Evolutionary conservation across 1,284 basidiomycete species (phyloP), one percentile per base, ranked within the genome.

Genomic region (Dichomitus squalens): DNA sequence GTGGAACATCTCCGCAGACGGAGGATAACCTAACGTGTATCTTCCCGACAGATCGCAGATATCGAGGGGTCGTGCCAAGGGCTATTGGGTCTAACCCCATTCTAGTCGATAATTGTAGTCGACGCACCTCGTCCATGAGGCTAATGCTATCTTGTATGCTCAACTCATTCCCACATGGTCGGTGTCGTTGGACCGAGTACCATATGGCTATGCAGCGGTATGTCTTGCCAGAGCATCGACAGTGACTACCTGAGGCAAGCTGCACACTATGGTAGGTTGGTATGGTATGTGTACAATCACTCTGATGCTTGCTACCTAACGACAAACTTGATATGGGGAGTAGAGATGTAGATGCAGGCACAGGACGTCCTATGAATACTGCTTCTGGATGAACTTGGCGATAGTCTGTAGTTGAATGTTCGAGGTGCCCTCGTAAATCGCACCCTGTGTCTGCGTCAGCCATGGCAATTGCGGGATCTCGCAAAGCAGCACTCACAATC

Each of bases 341-440:
- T n/a, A n/a, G n/a, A n/a, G n/a, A n/a, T n/a, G n/a, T n/a, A n/a
- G n/a, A n/a, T n/a, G n/a, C n/a, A n/a, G n/a, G n/a, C n/a, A n/a
- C n/a, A n/a, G n/a, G n/a, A n/a, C n/a, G n/a, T n/a, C n/a, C 40
- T 70, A 83, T 65, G 83, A 82, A 59, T 92, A 86, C 68, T 93
- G 81, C 75, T 92, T 92, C 73, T 93, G 88, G 60, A 96, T 83
- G 66, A 90, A 88, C 76, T 93, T 97, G 34, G 95, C 94, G 68
- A 99, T 98, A 0, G 97, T 99, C 75, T 96, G 90, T 51, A 98
- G 79, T 75, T 98, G 96, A 63, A 99, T 98, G 73, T 98, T 97
- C 33, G 90, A 93, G 38, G 96, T 98, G 35, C 96, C 95, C 73
- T 96, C 95, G 72, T 96, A 97, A 60, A 97, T 97, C 9, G 93